phyloP scores from a whole-genome alignment of 2,329 filamentous ascomycete species.

The Fusarium vanettenii region DNA sequence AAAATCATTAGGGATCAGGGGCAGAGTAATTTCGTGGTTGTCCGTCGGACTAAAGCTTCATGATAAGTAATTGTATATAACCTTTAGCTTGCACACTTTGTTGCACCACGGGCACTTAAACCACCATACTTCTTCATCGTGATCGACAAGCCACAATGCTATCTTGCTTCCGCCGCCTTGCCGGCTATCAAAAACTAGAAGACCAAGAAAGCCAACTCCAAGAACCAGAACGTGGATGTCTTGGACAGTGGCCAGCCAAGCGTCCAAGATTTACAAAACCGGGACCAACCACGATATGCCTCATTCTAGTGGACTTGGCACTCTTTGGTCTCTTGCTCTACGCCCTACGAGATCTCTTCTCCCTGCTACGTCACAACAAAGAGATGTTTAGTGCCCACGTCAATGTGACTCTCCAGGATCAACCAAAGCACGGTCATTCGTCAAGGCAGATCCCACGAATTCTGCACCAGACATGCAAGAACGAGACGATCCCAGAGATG shows the following conservation, averaged over 20 bases:
- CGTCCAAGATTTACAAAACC: background rate
- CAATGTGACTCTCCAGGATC: constrained; percentile 14
- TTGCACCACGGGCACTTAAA: too few relatives aligned
- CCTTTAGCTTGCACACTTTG: background rate
- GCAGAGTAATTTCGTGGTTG: background rate
- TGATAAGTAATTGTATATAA: background rate
- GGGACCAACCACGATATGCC: constrained; percentile 61
- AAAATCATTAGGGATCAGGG: background rate
- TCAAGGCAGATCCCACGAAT: constrained; percentile 78
- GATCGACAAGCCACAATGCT: background rate
- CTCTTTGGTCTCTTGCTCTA: constrained; percentile 73
- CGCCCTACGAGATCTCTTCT: constrained; percentile 76
- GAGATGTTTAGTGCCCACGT: constrained; percentile 42
- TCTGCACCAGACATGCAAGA: constrained; percentile 79
- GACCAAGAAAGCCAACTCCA: background rate
- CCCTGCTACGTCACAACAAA: constrained; percentile 65
- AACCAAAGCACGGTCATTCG: constrained; percentile 70
- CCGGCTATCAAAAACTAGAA: background rate
- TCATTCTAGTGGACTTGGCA: constrained; percentile 68
- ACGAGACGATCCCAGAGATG: constrained; percentile 73
- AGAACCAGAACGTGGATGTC: background rate
- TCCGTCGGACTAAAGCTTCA: background rate
- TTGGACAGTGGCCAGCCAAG: background rate
- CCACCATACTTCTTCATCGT: background rate
- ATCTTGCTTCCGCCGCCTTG: background rate